phyloP scores from a whole-genome alignment of 2,329 filamentous ascomycete genomes.

The Fusarium sp. region DNA sequence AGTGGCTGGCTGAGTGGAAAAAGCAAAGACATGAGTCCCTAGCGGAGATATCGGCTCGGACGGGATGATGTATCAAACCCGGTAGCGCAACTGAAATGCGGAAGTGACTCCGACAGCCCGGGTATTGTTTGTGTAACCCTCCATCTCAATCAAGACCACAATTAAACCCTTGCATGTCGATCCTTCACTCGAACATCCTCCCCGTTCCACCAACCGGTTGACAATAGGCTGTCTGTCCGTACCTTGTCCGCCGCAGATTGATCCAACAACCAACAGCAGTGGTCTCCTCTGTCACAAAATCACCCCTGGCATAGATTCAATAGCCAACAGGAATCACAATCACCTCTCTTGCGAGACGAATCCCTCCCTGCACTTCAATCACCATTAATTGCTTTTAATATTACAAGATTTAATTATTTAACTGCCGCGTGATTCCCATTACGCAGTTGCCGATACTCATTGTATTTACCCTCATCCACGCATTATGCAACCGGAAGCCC shows the following conservation, averaged over 20 bases:
- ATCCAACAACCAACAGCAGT: background rate
- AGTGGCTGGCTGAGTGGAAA: background rate
- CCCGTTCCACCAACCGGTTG: no score
- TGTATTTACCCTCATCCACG: background rate
- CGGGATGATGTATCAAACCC: background rate
- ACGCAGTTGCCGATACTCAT: background rate
- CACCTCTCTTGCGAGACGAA: background rate
- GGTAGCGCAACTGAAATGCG: background rate
- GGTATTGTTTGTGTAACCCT: background rate
- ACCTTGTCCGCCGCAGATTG: background rate
- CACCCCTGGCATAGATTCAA: background rate
- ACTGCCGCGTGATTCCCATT: background rate
- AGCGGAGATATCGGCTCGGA: no score
- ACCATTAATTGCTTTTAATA: background rate
- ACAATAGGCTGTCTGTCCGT: no score
- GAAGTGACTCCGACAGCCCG: background rate
- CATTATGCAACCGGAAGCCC: background rate
- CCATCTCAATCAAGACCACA: background rate
- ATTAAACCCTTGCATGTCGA: background rate
- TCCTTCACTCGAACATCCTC: background rate
- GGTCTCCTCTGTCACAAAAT: background rate
- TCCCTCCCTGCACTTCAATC: background rate
- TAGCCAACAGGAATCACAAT: background rate
- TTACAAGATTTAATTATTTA: background rate
- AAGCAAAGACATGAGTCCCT: background rate